Percentiles rank a stretch among this genome's conserved stretches.
Evolutionary conservation across 2,329 filamentous ascomycete species (phyloP).

Genomic region (Samsoniella hepiali): DNA sequence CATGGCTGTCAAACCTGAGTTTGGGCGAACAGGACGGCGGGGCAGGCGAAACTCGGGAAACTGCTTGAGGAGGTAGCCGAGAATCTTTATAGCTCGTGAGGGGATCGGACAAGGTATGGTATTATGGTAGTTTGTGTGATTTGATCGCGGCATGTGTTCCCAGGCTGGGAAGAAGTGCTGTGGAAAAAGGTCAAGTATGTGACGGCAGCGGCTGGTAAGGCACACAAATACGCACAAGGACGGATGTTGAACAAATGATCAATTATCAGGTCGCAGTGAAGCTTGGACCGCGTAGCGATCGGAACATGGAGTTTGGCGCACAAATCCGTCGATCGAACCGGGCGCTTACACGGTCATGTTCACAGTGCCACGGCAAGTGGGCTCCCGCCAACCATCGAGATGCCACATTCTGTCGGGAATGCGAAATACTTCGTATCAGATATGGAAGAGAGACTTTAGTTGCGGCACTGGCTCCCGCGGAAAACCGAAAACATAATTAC

Average conservation of each 20-base stretch:
- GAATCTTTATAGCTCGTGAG: neutral
- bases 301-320: too few species aligned
- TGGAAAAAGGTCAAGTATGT: neutral
- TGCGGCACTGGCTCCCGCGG: too few species aligned
- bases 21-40: too few species aligned
- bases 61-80: neutral
- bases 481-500: neutral
- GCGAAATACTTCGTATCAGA: neutral
- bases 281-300: too few species aligned
- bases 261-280: neutral
- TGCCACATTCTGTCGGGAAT: neutral
- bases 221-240: neutral
- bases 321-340: neutral
- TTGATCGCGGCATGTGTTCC: neutral
- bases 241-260: neutral
- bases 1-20: too few species aligned
- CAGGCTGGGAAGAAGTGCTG: conserved; percentile 1
- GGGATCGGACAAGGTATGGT: neutral
- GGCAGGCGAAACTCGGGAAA: neutral
- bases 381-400: neutral
- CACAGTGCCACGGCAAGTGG: neutral
- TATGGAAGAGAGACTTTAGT: too few species aligned
- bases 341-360: neutral
- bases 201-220: neutral
- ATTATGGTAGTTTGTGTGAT: neutral